Evolutionary conservation across 2,329 filamentous ascomycete species (phyloP).

Genomic region (Aquanectria penicillioides): DNA sequence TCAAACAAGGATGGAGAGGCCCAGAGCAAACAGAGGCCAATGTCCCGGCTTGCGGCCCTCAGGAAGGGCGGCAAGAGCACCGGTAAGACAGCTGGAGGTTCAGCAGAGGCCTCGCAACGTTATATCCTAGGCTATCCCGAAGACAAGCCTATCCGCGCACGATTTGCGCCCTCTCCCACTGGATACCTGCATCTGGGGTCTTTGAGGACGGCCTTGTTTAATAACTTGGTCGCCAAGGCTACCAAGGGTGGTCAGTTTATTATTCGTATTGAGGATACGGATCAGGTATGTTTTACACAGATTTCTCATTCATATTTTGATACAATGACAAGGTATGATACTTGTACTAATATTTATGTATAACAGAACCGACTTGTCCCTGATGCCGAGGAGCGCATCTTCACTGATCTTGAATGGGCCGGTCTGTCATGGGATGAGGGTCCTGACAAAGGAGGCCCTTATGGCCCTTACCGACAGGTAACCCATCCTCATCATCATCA

Average conservation of each 20-base stretch:
- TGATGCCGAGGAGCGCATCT: conserved; percentile 81
- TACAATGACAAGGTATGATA: not conserved
- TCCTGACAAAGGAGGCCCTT: conserved; percentile 81
- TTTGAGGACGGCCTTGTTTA: conserved; percentile 92
- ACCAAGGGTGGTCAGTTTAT: conserved; percentile 88
- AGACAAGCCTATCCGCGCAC: conserved; percentile 66
- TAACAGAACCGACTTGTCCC: conserved; percentile 79
- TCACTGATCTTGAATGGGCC: conserved; percentile 86
- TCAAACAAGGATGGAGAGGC: not conserved
- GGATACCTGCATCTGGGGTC: conserved; percentile 94
- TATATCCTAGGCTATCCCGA: conserved; percentile 55
- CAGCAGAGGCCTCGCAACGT: conserved; percentile 25
- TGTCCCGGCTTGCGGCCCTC: conserved; percentile 36
- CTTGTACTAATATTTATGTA: not conserved
- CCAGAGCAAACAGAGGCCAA: conserved; percentile 10
- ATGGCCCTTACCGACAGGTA: conserved; percentile 88
- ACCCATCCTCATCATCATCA: conserved; percentile 13
- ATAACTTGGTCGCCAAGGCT: conserved; percentile 87
- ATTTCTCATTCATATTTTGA: not conserved
- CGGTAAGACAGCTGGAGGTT: not conserved
- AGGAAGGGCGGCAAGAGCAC: conserved; percentile 30
- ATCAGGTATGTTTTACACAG: conserved; percentile 70
- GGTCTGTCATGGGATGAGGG: conserved; percentile 95
- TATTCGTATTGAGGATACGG: conserved; percentile 93
- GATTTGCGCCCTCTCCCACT: conserved; percentile 96